Conservation (phyloP, 768 basidiomycete species). For the Cubamyces sp. region DNA sequence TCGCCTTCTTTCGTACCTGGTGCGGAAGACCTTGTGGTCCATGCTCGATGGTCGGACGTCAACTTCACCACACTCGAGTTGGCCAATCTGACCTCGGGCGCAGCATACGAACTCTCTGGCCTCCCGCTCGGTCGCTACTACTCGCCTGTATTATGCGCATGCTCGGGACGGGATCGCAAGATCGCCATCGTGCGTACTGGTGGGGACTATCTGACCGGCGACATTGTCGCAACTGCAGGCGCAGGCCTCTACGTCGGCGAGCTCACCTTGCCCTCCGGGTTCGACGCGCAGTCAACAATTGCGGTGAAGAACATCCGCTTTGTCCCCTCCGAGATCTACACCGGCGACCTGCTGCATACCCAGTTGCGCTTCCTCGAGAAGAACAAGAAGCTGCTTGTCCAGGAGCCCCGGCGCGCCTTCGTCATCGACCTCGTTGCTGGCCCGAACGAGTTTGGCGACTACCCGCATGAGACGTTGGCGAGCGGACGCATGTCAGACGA, state of each 20-base stretch:
- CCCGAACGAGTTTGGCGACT: slow-evolving; percentile 51
- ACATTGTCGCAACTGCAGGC: slow-evolving; percentile 65
- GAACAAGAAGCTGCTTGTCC: slow-evolving; percentile 59
- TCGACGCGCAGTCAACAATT: slow-evolving; percentile 36
- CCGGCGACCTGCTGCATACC: slow-evolving; percentile 43
- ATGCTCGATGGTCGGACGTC: slow-evolving; percentile 70
- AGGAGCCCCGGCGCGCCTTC: slow-evolving; percentile 55
- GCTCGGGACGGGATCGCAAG: slow-evolving; percentile 44
- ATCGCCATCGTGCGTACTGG: slow-evolving; percentile 68
- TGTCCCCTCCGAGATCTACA: slow-evolving; percentile 54
- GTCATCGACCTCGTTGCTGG: slow-evolving; percentile 53
- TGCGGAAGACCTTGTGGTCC: slow-evolving; percentile 54
- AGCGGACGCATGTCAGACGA: slow-evolving; percentile 62
- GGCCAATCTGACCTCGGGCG: slow-evolving; percentile 50
- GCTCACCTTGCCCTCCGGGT: slow-evolving; percentile 50
- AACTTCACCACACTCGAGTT: slow-evolving; percentile 69
- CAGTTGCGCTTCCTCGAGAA: slow-evolving; percentile 60
- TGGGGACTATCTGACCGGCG: slow-evolving; percentile 62
- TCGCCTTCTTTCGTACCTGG: slow-evolving; percentile 69
- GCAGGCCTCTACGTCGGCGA: slow-evolving; percentile 69
- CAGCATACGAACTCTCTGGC: slow-evolving; percentile 53
- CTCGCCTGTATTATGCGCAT: slow-evolving; percentile 57
- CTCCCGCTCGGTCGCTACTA: slow-evolving; percentile 70
- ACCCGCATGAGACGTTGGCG: slow-evolving; percentile 51
- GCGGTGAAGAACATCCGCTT: slow-evolving; percentile 51